Evolutionary conservation across 805 yeast species (phyloP), one percentile per base, ranked within the genome.

Genomic region (Wickerhamiella dianesei): DNA sequence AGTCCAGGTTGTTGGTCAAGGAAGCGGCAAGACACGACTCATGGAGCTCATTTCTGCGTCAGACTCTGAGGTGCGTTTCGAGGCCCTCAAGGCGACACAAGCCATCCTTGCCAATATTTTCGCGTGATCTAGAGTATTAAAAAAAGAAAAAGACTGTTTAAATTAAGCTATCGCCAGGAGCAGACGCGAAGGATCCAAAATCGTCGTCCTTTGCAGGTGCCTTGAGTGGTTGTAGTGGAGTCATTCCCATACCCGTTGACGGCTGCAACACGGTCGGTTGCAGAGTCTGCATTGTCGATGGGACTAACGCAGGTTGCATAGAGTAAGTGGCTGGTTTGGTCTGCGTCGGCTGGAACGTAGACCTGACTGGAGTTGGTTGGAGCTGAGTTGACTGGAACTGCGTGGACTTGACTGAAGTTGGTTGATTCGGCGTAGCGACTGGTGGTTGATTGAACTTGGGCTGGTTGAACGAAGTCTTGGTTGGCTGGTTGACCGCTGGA

Each of bases 11-110:
- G 62, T 83, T 44, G 71, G 68, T 57, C 66, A 74, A 56, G 61
- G 66, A 52, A 75, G 85, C 57, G 71, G 81, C 53, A 92, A 92
- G 70, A 68, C 82, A 19, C 76, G 77, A 62, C 76, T 92, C 48
- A 89, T 92, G 97, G 75, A 75, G 51, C 71, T 87, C 53, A 79
- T 92, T 77, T 78, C 76, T 58, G 77, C 79, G 48, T 75, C 80
- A 39, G 88, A 87, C 62, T 74, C 88, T 19, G 92, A 85, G 60
- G 88, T 92, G 54, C 84, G 89, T 62, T 92, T 82, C 62, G 96
- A 89, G 69, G 97, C 97, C 1, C 74, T 92, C 60, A 85, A 84
- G 64, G 87, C 96, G 3, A 85, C 96, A n/a, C 98, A 92, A 69
- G 75, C 80, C 48, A 76, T 92, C 57, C 94, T 92, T 46, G 86